Base-by-base conservation (phyloP, 2,329 filamentous ascomycete genomes). In the Parasarocladium wereldwijsianum region DNA sequence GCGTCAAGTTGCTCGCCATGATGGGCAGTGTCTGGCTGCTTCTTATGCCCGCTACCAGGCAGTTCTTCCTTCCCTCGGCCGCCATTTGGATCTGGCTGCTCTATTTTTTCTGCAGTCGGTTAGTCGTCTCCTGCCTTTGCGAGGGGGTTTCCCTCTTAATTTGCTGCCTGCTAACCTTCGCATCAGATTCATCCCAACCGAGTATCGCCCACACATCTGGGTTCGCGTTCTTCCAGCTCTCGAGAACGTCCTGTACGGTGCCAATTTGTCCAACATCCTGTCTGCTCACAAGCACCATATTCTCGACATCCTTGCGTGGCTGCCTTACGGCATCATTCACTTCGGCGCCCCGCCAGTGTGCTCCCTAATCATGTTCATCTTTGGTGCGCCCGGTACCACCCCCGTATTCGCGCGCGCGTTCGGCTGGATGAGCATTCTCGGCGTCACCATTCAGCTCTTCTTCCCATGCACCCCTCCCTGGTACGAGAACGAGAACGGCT, bases 381-480 rank as follows among this genome's bases (percentile, higher is more conserved):
- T 90, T 49, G 83, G 73, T 6, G 81, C 87, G 1, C 87, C 87
- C 2, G 82, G 83, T 37, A 86, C 81, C 0, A 68, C 82, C 1
- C 83, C 85, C 8, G 75, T 85, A 12, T 94, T 86, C 49, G 84
- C 83, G 11, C 76, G 78, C 42, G 74, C 78, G 29, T 93, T 94
- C 43, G 87, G 87, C 35, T 94, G 87, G 66, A 79, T 94, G 72
- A 90, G 85, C 57, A 71, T 93, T 38, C 62, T 76, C 9, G 87
- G 85, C 31, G 87, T 94, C 33, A 71, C 76, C 18, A 86, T 93
- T 40, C 86, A 94, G 57, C 66, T 94, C 32, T 55, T 85, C 37
- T 92, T 94, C 56, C 87, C 87, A 2, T 94, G 87, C 62, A 90
- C 86, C 15, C 83, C 87, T 16, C 87, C 87, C 2, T 96, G 87